These are phyloP conservation scores for Quillaja saponaria DNA, from an alignment of 306 rosid species.

Conservation along the genomic window DNA sequence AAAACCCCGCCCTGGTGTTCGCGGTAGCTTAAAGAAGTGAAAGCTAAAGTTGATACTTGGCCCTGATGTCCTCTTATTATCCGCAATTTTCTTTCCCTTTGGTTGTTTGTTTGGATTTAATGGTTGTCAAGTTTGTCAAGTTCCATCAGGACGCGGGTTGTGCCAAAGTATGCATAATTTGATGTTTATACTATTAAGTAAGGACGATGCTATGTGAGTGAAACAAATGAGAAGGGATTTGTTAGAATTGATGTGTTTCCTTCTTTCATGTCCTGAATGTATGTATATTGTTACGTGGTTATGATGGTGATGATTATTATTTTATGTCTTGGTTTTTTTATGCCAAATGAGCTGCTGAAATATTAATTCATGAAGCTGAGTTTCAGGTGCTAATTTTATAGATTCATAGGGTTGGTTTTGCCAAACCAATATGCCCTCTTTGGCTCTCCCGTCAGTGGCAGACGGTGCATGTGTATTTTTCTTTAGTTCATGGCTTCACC, in stretches of 20 bases:
- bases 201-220: conserved; percentile 14
- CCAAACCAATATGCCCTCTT: too few species aligned
- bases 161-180: conserved; percentile 13
- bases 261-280: conserved; percentile 27
- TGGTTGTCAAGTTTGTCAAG: conserved; percentile 13
- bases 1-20: conserved; percentile 73
- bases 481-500: too few species aligned
- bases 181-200: neutral
- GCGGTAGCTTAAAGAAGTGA: conserved; percentile 87
- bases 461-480: neutral
- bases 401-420: too few species aligned
- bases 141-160: conserved; percentile 27
- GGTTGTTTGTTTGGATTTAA: conserved; percentile 5
- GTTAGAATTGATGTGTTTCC: conserved; percentile 23
- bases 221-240: conserved; percentile 32
- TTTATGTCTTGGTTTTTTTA: neutral
- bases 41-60: conserved; percentile 1
- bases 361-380: too few species aligned
- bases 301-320: neutral
- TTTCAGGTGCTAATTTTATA: too few species aligned
- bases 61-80: conserved; percentile 11
- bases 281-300: neutral
- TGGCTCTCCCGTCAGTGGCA: too few species aligned
- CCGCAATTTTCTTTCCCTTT: neutral
- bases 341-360: too few species aligned